phyloP scores from a whole-genome alignment of 768 basidiomycete genomes.

The Macrolepiota dolichaula region DNA sequence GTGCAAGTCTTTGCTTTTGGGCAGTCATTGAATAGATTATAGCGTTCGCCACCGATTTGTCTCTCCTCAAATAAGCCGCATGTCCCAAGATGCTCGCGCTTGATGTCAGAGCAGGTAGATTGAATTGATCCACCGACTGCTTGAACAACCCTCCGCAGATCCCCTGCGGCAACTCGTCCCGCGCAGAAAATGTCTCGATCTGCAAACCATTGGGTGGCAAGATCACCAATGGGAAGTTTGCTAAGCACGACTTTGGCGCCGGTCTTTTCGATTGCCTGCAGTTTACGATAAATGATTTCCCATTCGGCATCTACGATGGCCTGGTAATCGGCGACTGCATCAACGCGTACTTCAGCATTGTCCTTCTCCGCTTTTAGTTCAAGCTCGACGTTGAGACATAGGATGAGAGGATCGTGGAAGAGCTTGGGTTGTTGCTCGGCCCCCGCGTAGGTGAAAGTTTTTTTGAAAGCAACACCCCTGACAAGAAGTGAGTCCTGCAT shows the following conservation, averaged over 20 bases:
- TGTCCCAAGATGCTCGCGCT: constrained; percentile 86
- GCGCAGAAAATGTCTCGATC: constrained; percentile 99
- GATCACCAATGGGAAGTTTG: constrained; percentile 96
- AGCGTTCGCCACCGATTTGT: constrained; percentile 96
- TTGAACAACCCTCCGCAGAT: constrained; percentile 91
- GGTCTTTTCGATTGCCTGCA: constrained; percentile 92
- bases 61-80: constrained; percentile 91
- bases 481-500: constrained; percentile 95
- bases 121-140: constrained; percentile 95
- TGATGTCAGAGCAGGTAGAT: constrained; percentile 92
- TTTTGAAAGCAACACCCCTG: constrained; percentile 95
- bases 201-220: constrained; percentile 99
- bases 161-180: constrained; percentile 87
- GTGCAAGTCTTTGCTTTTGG: constrained; percentile 96
- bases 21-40: constrained; percentile 93
- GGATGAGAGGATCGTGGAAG: constrained; percentile 83
- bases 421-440: constrained; percentile 98
- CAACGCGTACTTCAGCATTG: constrained; percentile 97
- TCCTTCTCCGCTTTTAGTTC: constrained; percentile 99
- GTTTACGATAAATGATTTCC: constrained; percentile 98
- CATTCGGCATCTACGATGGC: constrained; percentile 99
- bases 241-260: constrained; percentile 97
- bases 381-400: constrained; percentile 95
- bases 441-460: constrained; percentile 98
- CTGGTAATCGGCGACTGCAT: constrained; percentile 96